Percentiles rank a stretch among this genome's conserved stretches.
Conservation (phyloP, 106 monocot genomes). For the Alisma plantagoaquatica region DNA sequence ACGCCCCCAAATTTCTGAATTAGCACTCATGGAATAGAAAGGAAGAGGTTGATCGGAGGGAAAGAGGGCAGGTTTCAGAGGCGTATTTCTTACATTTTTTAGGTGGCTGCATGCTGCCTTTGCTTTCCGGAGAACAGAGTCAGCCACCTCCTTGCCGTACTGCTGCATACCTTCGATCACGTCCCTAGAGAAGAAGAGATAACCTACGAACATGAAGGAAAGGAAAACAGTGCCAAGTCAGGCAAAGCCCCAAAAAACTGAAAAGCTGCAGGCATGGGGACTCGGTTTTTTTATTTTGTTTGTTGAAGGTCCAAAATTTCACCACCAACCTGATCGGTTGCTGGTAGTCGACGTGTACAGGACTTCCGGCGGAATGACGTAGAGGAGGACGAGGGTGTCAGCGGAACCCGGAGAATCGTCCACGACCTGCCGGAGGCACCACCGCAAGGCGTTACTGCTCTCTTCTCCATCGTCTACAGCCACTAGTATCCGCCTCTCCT, state of each 20-base stretch:
- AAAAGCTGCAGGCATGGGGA: neutral
- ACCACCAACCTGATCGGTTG: conserved; percentile 30
- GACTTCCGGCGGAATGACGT: conserved; percentile 15
- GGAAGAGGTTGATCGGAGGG: neutral
- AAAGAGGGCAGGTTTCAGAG: too few species aligned
- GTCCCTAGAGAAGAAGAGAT: conserved; percentile 33
- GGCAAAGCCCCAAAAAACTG: neutral
- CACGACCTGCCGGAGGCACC: conserved; percentile 46
- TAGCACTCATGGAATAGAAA: too few species aligned
- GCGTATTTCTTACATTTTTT: conserved; percentile 17
- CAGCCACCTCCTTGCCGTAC: conserved; percentile 17
- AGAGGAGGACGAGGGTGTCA: conserved; percentile 35
- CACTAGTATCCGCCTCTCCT: conserved; percentile 36
- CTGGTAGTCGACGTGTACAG: conserved; percentile 29
- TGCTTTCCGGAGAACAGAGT: conserved; percentile 24
- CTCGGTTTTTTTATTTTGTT: too few species aligned
- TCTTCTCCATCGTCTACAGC: conserved; percentile 75
- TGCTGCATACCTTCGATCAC: conserved; percentile 22
- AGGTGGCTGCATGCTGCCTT: conserved; percentile 11
- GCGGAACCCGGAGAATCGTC: neutral
- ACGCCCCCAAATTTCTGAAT: too few species aligned
- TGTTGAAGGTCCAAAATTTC: neutral
- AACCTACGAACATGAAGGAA: conserved; percentile 17
- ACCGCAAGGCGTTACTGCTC: conserved; percentile 45
- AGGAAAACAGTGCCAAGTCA: neutral